These are phyloP conservation scores for Microthyrium microscopicum DNA, from an alignment of 2,329 filamentous ascomycete genomes.

Conservation along the genomic window DNA sequence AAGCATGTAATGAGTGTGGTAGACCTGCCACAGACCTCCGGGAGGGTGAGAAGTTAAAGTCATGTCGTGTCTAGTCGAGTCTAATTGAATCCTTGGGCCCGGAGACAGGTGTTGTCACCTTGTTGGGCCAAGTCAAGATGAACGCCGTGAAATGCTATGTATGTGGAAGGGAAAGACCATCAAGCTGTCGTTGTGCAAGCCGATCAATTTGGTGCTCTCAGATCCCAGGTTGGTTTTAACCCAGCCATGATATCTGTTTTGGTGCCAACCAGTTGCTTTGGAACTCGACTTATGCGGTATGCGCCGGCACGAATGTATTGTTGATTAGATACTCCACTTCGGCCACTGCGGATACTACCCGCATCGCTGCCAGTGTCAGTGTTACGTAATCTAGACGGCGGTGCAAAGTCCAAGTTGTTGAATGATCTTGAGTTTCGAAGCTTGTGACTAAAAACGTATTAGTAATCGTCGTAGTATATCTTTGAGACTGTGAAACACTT, in stretches of 20 bases:
- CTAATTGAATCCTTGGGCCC: no score
- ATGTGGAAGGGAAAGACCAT: no score
- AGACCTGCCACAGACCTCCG: not conserved
- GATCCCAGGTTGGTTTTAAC: slow-evolving; percentile 39
- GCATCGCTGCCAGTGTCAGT: slow-evolving; percentile 26
- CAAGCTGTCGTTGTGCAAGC: no score
- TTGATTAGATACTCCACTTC: slow-evolving; percentile 56
- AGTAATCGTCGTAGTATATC: not conserved
- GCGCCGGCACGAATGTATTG: slow-evolving; percentile 69
- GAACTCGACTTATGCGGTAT: slow-evolving; percentile 72
- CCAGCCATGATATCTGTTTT: slow-evolving; percentile 46
- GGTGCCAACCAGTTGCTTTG: slow-evolving; percentile 66
- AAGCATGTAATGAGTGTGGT: not conserved
- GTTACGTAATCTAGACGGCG: slow-evolving; percentile 53
- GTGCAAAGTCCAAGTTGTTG: slow-evolving; percentile 65
- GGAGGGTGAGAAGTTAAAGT: not conserved
- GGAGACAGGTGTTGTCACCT: no score
- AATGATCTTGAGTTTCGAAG: slow-evolving; percentile 66
- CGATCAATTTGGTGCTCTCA: no score
- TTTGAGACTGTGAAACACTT: slow-evolving; percentile 30
- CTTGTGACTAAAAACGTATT: slow-evolving; percentile 35
- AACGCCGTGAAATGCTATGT: no score
- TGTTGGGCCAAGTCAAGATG: no score
- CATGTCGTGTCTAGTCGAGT: no score
- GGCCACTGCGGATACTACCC: slow-evolving; percentile 46